phyloP scores from a whole-genome alignment of 2,329 filamentous ascomycete species.

The Calycina herbarum region DNA sequence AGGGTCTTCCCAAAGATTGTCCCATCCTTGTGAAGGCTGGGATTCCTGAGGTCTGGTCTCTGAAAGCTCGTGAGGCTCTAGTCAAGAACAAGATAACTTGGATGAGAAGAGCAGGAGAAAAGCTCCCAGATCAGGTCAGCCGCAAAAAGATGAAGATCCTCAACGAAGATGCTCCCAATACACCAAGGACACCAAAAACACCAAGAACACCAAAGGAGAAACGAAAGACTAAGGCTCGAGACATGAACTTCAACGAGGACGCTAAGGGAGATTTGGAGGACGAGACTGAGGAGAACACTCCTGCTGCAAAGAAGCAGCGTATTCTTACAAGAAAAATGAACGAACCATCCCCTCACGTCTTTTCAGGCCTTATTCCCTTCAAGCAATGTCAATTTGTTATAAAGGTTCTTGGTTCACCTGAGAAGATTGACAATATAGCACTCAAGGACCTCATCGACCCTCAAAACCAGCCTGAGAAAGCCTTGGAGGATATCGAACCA shows the following conservation, averaged over 20 bases:
- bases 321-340: neutral
- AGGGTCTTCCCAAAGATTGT: neutral
- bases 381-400: conserved; percentile 10
- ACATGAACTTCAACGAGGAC: neutral
- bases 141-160: neutral
- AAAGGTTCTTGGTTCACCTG: neutral
- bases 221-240: neutral
- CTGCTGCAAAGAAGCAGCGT: neutral
- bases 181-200: neutral
- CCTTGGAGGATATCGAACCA: neutral
- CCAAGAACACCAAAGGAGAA: neutral
- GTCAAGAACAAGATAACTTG: neutral
- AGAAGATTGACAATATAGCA: neutral
- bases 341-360: neutral
- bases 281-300: neutral
- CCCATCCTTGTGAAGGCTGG: conserved; percentile 6
- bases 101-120: neutral
- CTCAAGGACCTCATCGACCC: conserved; percentile 4
- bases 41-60: neutral
- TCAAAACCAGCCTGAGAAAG: neutral
- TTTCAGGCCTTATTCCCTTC: neutral
- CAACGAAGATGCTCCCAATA: neutral
- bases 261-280: neutral
- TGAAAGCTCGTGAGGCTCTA: neutral
- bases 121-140: neutral